These are phyloP conservation scores for Panicum virgatum DNA, from an alignment of 202 grass and related monocot species.

Conservation along the genomic window DNA sequence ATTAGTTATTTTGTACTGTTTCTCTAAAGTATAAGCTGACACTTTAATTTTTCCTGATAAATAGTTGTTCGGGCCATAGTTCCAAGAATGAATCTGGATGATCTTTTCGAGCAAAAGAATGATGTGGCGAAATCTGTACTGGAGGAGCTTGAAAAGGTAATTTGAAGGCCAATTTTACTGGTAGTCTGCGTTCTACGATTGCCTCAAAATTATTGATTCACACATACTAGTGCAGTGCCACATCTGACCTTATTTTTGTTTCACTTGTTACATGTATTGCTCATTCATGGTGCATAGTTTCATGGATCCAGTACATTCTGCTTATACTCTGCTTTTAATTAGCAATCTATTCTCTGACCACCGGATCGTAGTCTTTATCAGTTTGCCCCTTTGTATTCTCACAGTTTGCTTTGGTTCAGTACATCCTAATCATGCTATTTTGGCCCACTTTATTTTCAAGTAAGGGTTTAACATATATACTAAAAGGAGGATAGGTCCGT, in stretches of 20 bases:
- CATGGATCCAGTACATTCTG: not conserved
- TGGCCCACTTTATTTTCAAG: not conserved
- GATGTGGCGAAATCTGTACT: conserved; percentile 95
- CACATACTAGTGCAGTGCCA: not conserved
- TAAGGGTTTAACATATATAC: not conserved
- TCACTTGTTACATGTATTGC: conserved; percentile 2
- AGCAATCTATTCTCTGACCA: not conserved
- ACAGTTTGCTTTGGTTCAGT: conserved; percentile 5
- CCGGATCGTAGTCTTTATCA: not conserved
- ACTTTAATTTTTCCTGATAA: conserved; percentile 25
- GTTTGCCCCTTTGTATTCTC: not conserved
- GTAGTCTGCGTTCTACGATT: not conserved
- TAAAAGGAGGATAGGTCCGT: not conserved
- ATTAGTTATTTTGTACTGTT: not conserved
- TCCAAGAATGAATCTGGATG: conserved; percentile 85
- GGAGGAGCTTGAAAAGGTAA: conserved; percentile 96
- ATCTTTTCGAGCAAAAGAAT: conserved; percentile 93
- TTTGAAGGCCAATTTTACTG: not conserved
- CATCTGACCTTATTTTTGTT: not conserved
- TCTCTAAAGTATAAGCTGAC: conserved; percentile 9
- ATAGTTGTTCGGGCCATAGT: conserved; percentile 88
- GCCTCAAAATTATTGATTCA: not conserved
- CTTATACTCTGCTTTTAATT: not conserved
- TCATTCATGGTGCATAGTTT: not conserved
- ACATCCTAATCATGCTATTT: not conserved